Conservation (phyloP, 139 green algal species). For the Chlamydomonas incerta region DNA sequence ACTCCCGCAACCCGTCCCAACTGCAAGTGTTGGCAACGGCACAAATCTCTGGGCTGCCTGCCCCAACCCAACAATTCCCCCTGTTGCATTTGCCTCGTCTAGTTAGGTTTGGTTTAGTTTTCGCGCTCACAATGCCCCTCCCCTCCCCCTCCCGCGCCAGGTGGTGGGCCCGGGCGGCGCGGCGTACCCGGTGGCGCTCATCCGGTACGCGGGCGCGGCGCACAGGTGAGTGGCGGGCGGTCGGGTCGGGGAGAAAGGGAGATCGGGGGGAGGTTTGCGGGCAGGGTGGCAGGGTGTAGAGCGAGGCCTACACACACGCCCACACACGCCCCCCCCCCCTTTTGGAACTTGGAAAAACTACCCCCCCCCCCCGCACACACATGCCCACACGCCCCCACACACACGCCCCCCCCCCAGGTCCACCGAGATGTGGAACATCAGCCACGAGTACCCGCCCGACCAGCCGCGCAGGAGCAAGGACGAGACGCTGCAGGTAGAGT, state of each 20-base stretch:
- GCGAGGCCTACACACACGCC: too few species aligned
- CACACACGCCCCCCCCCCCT: too few species aligned
- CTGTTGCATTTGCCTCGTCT: too few species aligned
- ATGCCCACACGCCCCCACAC: neutral
- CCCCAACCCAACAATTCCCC: too few species aligned
- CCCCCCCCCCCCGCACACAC: too few species aligned
- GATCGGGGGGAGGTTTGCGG: neutral
- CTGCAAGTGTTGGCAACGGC: too few species aligned
- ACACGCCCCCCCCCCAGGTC: neutral
- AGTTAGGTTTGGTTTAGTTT: too few species aligned
- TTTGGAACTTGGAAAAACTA: too few species aligned
- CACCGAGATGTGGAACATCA: constrained; percentile 31
- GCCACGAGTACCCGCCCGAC: constrained; percentile 16
- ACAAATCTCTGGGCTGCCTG: too few species aligned
- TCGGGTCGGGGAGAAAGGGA: too few species aligned
- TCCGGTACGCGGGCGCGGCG: neutral
- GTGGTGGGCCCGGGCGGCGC: neutral
- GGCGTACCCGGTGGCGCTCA: neutral
- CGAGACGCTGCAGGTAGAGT: neutral
- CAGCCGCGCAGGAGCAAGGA: neutral
- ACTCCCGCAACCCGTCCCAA: too few species aligned
- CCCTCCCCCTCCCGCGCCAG: neutral
- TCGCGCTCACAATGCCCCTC: too few species aligned
- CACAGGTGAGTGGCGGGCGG: constrained; percentile 24
- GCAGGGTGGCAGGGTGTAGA: neutral